Evolutionary conservation across 768 basidiomycete species (phyloP), one percentile per base, ranked within the genome.

Genomic region (Chalciporus sphaerocephalus): DNA sequence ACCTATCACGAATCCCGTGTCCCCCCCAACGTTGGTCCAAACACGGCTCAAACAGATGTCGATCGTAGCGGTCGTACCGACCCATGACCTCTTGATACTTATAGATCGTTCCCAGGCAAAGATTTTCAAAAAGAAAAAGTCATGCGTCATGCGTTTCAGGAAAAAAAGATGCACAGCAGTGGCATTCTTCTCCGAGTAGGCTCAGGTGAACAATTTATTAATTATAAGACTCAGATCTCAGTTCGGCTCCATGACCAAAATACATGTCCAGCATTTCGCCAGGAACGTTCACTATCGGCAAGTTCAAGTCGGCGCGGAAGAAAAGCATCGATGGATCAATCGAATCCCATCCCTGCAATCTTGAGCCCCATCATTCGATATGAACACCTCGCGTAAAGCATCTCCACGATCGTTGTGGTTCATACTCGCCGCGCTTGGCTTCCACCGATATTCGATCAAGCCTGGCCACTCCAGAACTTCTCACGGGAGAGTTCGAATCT

Each of bases 51-150:
- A 21, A 23, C 20, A n/a, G 33, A 42, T 21, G 47, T 51, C 55
- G 56, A 54, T 51, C 48, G 39, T 8, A 38, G 46, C 36, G 30
- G 48, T 28, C 51, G 51, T 50, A 38, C 41, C 33, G 38, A 32
- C 32, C 30, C 40, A 36, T 34, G 20, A 20, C 41, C 42, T 23
- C 39, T 16, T 21, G 45, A 40, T 36, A n/a, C n/a, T n/a, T n/a
- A 27, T 46, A 25, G 53, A n/a, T 42, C 23, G 40, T 56, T 56
- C 54, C 42, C 50, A 52, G 46, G 55, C 16, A 21, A 52, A 32
- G 21, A 40, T 42, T 48, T 30, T 33, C n/a, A n/a, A n/a, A n/a
- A n/a, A n/a, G n/a, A n/a, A 41, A 46, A 27, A 25, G 35, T 23
- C 53, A 38, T 30, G 39, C 20, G 35, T 23, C 53, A 38, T 30